These are phyloP conservation scores for Cladosporium sp. DNA, from an alignment of 2,329 filamentous ascomycete genomes.

Conservation along the genomic window DNA sequence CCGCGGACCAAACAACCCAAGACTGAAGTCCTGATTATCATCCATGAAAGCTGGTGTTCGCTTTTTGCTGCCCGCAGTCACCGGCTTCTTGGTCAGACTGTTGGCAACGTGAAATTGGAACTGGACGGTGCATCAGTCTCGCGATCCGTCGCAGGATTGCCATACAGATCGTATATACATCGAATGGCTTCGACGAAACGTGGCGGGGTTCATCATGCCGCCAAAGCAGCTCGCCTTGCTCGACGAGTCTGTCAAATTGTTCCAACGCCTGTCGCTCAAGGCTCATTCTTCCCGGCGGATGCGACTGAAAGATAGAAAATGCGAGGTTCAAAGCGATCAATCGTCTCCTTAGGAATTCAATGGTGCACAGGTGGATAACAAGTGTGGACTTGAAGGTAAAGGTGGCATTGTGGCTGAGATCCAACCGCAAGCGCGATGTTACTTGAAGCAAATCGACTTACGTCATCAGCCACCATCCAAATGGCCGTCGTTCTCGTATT, in stretches of 20 bases:
- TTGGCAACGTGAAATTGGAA: slow-evolving; percentile 15
- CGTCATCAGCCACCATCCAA: no score
- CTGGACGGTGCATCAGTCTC: background rate
- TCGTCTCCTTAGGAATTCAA: background rate
- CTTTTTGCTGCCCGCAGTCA: background rate
- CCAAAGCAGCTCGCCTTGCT: slow-evolving; percentile 8
- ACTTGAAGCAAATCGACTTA: no score
- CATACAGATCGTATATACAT: background rate
- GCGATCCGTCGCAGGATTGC: background rate
- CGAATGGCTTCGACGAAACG: background rate
- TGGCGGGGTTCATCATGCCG: background rate
- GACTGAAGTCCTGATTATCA: slow-evolving; percentile 22
- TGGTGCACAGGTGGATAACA: background rate
- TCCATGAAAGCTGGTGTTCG: slow-evolving; percentile 14
- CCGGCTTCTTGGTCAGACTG: slow-evolving; percentile 9
- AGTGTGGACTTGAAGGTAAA: background rate
- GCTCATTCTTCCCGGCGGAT: background rate
- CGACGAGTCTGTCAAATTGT: slow-evolving; percentile 3
- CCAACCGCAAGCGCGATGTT: no score
- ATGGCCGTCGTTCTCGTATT: no score
- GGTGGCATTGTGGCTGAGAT: no score
- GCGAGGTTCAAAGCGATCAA: background rate
- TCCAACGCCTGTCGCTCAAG: background rate
- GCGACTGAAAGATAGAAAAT: no score
- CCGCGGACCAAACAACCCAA: slow-evolving; percentile 22